Evolutionary conservation across 1,284 basidiomycete genomes (phyloP), one percentile per base, ranked within the genome.

Genomic region (Peniophora sp.): DNA sequence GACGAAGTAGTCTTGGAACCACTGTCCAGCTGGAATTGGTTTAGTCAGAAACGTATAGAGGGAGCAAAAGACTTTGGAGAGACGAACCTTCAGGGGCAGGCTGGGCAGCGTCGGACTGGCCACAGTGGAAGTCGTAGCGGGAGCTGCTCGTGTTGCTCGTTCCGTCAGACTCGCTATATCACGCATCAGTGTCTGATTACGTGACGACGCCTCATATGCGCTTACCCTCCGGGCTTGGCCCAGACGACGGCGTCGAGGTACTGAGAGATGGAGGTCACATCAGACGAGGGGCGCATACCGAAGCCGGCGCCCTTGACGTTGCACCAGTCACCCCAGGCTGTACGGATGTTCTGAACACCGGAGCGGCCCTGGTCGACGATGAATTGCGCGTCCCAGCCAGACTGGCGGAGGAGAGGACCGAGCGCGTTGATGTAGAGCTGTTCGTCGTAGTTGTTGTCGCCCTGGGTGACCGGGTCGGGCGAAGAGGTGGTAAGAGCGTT

Each of bases 291-390:
- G 53, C 71, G 79, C 37, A 65, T 74, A 55, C 81, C 81, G 62
- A 83, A 83, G 50, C 81, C 81, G 51, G 80, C 76, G 57, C 72
- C 73, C 59, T 74, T 73, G 61, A 84, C 75, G 63, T 83, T 83
- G 72, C 80, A 81, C 72, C 71, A 73, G 64, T 73, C 65, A 55
- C 72, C 70, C 79, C 80, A 82, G 53, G 68, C 62, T 22, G 68
- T 60, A 49, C 80, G 75, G 64, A 82, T 71, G 67, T 79, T 76
- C 66, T 83, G 80, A 23, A 73, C 70, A 62, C 80, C 81, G 47
- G 79, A 74, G 54, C 81, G 79, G 53, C 76, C 76, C 66, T 81
- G 78, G 65, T 83, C 81, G 52, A 82, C 78, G 61, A 83, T 76
- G 68, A 83, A 82, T 58, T 77, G 71, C 44, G 79, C 78, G 46